Percentiles rank a stretch among this genome's conserved stretches.
phyloP scores from a whole-genome alignment of 805 yeast species.

The Wickerhamomyces hampshirensis region DNA sequence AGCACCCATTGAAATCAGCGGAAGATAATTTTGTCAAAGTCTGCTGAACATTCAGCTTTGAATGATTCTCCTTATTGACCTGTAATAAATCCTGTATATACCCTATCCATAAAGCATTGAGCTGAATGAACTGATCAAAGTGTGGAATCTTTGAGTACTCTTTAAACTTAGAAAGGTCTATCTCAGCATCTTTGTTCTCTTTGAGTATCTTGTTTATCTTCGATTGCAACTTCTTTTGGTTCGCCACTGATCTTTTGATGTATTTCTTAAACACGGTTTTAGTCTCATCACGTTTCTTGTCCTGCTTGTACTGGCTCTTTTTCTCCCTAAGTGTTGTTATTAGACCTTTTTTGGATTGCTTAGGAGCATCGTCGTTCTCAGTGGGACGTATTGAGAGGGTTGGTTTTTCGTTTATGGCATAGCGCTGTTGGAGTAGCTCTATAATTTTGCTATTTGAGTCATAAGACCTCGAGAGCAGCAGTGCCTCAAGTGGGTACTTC shows the following conservation, averaged over 20 bases:
- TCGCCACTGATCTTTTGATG: constrained; percentile 19
- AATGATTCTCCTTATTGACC: constrained; percentile 21
- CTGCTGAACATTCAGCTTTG: constrained; percentile 21
- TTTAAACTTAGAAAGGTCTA: constrained; percentile 17
- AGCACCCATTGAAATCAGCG: constrained; percentile 82
- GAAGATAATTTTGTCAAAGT: constrained; percentile 57
- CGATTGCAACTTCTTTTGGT: constrained; percentile 23
- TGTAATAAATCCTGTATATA: constrained; percentile 58
- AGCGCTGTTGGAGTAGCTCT: constrained; percentile 32
- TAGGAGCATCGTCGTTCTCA: constrained; percentile 24
- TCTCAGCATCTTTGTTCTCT: constrained; percentile 1
- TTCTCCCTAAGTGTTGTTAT: constrained; percentile 12
- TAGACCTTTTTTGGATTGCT: constrained; percentile 18
- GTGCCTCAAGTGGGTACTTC: constrained; percentile 20
- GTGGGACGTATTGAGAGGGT: constrained; percentile 30
- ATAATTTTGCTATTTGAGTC: constrained; percentile 17
- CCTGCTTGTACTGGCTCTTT: constrained; percentile 22
- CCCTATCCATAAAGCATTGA: constrained; percentile 68
- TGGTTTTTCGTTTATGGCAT: constrained; percentile 25
- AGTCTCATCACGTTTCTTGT: constrained; percentile 17
- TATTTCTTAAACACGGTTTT: constrained; percentile 25
- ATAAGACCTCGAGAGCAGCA: constrained; percentile 18
- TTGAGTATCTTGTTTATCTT: constrained; percentile 15
- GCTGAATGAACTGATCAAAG: constrained; percentile 46
- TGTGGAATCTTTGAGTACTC: constrained; percentile 26